phyloP scores from a whole-genome alignment of 768 basidiomycete species.

The Pisolithus sp. region DNA sequence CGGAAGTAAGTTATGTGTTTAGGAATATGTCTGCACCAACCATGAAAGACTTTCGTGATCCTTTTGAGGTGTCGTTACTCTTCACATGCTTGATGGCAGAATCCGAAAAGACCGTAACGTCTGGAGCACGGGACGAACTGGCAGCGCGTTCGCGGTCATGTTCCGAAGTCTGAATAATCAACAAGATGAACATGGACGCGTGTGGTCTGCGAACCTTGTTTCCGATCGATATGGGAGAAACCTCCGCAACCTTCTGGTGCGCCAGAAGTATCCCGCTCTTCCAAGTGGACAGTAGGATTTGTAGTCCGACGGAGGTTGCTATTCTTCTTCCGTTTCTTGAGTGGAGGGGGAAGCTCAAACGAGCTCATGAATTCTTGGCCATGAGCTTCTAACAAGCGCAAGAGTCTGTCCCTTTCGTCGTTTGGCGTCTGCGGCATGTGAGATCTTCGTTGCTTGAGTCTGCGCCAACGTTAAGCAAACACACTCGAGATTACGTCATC shows the following conservation, averaged over 20 bases:
- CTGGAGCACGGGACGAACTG: slow-evolving; percentile 27
- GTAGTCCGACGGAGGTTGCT: background rate
- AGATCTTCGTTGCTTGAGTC: background rate
- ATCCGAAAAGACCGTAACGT: slow-evolving; percentile 57
- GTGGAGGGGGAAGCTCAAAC: slow-evolving; percentile 27
- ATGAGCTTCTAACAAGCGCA: slow-evolving; percentile 38
- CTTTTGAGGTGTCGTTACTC: slow-evolving; percentile 24
- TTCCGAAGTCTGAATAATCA: slow-evolving; percentile 29
- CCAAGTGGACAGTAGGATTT: slow-evolving; percentile 17
- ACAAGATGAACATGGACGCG: background rate
- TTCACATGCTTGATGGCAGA: slow-evolving; percentile 17
- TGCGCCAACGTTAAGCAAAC: no score
- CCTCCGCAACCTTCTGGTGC: slow-evolving; percentile 1
- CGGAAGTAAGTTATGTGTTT: background rate
- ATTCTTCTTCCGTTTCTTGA: slow-evolving; percentile 17
- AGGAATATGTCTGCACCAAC: slow-evolving; percentile 31
- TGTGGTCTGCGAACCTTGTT: slow-evolving; percentile 11
- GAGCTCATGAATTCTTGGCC: slow-evolving; percentile 40
- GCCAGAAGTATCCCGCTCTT: slow-evolving; percentile 39
- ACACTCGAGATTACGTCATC: no score
- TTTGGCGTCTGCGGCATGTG: slow-evolving; percentile 11
- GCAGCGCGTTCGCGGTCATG: slow-evolving; percentile 42
- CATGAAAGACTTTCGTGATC: slow-evolving; percentile 68
- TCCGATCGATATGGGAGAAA: slow-evolving; percentile 14
- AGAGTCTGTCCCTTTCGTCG: slow-evolving; percentile 27